Base-by-base conservation (phyloP, 768 basidiomycete genomes). In the Mycena venus region DNA sequence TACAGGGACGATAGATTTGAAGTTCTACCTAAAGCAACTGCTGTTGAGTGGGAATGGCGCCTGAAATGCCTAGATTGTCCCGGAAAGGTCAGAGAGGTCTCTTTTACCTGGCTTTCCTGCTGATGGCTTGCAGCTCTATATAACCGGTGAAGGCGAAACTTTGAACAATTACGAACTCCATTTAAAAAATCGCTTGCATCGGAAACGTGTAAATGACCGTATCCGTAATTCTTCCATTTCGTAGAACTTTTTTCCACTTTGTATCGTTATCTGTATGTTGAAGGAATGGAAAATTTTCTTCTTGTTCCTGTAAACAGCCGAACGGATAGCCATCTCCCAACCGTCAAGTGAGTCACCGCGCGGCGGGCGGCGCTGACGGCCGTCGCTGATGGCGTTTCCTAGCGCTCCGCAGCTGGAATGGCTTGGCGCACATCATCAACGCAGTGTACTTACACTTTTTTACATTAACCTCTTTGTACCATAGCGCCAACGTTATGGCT, bases 91-190 rank as follows among this genome's bases (percentile, higher is more conserved):
- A 31, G 88, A 80, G 21, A 29, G 49, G 34, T n/a, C 25, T 69
- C 15, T 15, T 10, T 53, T 60, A 19, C 23, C 38, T 40, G n/a
- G 64, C 23, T 44, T 32, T 67, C 21, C 36, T 47, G n/a, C 15
- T 68, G 29, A 40, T 51, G 19, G n/a, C 5, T 27, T 69, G 51
- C 78, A 97, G 93, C 83, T 98, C 70, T 99, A 98, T 87, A 95
- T 94, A 78, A 92, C 96, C 55, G 97, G 97, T 56, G 95, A 95
- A 14, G 93, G 90, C 10, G 93, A 97, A 83, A 95, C 95, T 14
- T 83, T 99, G 60, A 87, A 89, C 29, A 98, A 99, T 82, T 99
- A 96, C 78, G 95, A 96, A 80, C 94, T 98, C 14, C 98, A 99
- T 85, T 85, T 99, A 66, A 93, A 91, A 86, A 96, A 96, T 78